Evolutionary conservation across 495 filamentous ascomycete genomes (phyloP).

Genomic region (Aspergillus asperescens): DNA sequence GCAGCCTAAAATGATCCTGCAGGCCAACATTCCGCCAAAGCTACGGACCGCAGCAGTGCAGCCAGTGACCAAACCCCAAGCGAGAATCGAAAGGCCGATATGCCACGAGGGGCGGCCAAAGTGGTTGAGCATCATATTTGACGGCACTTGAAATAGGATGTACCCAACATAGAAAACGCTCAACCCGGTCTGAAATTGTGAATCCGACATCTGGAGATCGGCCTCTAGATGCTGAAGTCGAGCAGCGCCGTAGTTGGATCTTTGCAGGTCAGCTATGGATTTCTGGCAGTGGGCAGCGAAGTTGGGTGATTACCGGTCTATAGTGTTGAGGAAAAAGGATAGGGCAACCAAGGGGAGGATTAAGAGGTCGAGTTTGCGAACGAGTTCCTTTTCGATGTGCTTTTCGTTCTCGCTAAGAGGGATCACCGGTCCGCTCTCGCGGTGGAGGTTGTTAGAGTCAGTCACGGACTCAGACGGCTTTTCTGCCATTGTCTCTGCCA

Average conservation of each 20-base stretch:
- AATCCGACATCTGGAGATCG: conserved; percentile 30
- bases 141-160: conserved; percentile 37
- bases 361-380: conserved; percentile 36
- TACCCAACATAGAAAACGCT: conserved; percentile 43
- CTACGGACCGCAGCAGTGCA: conserved; percentile 38
- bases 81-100: conserved; percentile 34
- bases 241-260: conserved; percentile 44
- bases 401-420: conserved; percentile 7
- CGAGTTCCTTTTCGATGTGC: conserved; percentile 34
- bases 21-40: conserved; percentile 42
- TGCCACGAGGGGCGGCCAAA: conserved; percentile 30
- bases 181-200: conserved; percentile 35
- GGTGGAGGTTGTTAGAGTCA: background rate
- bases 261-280: background rate
- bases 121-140: conserved; percentile 47
- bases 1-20: conserved; percentile 38
- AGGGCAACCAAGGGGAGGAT: conserved; percentile 42
- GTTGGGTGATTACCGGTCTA: conserved; percentile 32
- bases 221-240: conserved; percentile 37
- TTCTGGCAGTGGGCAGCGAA: background rate
- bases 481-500: background rate
- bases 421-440: background rate
- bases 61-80: conserved; percentile 41
- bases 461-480: background rate
- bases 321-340: conserved; percentile 43